phyloP scores from a whole-genome alignment of 2,329 filamentous ascomycete genomes.

The Fusarium domesticum region DNA sequence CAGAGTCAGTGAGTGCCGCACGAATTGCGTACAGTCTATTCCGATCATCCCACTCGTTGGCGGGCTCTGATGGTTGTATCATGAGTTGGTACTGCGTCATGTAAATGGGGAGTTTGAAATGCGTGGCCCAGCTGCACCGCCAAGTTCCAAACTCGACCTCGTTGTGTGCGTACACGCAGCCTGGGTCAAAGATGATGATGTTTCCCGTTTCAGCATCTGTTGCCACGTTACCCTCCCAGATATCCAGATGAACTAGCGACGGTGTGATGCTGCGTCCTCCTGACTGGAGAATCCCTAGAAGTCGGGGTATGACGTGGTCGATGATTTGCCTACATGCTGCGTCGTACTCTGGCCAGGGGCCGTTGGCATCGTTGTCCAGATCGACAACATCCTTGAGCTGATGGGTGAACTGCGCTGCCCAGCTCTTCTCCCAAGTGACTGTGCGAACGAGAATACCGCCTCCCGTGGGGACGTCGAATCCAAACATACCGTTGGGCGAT shows the following conservation, averaged over 20 bases:
- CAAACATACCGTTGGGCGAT: conserved; percentile 35
- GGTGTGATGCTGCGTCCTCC: conserved; percentile 32
- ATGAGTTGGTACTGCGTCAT: background rate
- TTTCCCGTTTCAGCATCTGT: conserved; percentile 28
- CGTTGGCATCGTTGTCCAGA: conserved; percentile 7
- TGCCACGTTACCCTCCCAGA: conserved; percentile 35
- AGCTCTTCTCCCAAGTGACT: conserved; percentile 34
- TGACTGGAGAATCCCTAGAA: conserved; percentile 30
- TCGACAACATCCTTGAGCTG: conserved; percentile 4
- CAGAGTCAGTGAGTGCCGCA: background rate
- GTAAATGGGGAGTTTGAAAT: background rate
- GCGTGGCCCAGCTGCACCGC: conserved; percentile 6
- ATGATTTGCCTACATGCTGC: conserved; percentile 18
- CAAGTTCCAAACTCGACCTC: conserved; percentile 32
- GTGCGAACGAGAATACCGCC: conserved; percentile 28
- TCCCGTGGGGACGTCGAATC: conserved; percentile 33
- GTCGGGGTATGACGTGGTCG: conserved; percentile 29
- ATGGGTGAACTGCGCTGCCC: conserved; percentile 34
- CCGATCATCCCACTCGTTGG: conserved; percentile 1
- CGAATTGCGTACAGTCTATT: conserved; percentile 1
- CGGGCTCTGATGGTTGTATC: background rate
- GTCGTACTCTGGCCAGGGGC: conserved; percentile 22
- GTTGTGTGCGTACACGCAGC: conserved; percentile 34
- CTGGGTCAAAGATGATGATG: conserved; percentile 33
- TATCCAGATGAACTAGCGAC: conserved; percentile 33